Percentiles rank a stretch among this genome's conserved stretches.
Conservation (phyloP, 805 yeast species). For the Priceomyces haplophilus region DNA sequence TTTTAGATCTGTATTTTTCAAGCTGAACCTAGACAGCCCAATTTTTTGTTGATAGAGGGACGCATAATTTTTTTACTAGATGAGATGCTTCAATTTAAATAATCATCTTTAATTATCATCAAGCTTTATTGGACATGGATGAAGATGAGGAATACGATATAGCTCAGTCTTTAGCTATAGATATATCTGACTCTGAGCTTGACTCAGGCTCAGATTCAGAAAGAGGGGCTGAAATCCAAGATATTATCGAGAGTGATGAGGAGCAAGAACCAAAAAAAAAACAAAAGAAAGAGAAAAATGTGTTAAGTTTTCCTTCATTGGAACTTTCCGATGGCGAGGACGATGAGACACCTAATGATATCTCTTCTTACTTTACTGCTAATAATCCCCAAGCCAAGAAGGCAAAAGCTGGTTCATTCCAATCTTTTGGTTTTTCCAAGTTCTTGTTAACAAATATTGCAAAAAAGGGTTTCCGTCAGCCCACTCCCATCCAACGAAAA, state of each 20-base stretch:
- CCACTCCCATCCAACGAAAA: constrained; percentile 97
- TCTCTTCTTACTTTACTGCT: constrained; percentile 36
- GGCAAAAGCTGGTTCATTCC: constrained; percentile 78
- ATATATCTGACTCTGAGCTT: constrained; percentile 37
- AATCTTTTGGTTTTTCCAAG: constrained; percentile 84
- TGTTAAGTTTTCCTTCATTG: constrained; percentile 43
- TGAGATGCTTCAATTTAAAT: background rate
- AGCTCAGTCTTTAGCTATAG: constrained; percentile 55
- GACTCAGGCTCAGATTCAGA: constrained; percentile 23
- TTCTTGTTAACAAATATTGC: constrained; percentile 63
- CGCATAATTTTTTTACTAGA: constrained; percentile 3
- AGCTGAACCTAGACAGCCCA: too few species aligned
- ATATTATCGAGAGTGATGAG: constrained; percentile 54
- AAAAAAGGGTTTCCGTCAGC: constrained; percentile 87
- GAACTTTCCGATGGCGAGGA: constrained; percentile 54
- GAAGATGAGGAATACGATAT: constrained; percentile 60
- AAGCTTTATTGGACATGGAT: constrained; percentile 16
- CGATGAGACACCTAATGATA: constrained; percentile 19
- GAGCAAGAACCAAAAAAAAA: constrained; percentile 34
- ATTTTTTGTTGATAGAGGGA: background rate
- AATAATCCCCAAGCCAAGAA: constrained; percentile 49
- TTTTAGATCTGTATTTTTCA: too few species aligned
- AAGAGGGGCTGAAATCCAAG: constrained; percentile 43
- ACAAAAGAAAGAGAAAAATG: constrained; percentile 20
- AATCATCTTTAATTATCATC: background rate